Conservation (phyloP, 192 early-diverging fungal species). For the Diversispora eburnea region DNA sequence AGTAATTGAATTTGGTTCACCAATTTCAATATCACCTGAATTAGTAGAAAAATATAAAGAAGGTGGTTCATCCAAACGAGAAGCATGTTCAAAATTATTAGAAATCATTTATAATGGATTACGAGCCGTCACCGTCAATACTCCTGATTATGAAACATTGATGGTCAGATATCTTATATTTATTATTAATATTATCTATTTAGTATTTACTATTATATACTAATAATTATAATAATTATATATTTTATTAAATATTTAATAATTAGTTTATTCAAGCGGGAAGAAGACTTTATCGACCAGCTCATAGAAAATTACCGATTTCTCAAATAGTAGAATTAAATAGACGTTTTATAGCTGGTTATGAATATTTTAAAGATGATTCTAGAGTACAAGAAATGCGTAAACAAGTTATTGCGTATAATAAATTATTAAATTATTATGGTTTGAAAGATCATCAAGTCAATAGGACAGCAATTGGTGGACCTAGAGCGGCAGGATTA, state of each 20-base stretch:
- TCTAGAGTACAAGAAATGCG: slow-evolving; percentile 77
- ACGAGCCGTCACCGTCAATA: slow-evolving; percentile 87
- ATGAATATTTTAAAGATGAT: slow-evolving; percentile 76
- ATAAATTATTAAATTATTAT: slow-evolving; percentile 84
- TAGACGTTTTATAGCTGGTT: slow-evolving; percentile 82
- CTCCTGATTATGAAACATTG: slow-evolving; percentile 87
- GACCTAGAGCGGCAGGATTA: slow-evolving; percentile 59
- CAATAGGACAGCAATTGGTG: slow-evolving; percentile 67
- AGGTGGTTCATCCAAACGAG: slow-evolving; percentile 77
- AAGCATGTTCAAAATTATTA: slow-evolving; percentile 79
- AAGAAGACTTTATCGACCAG: slow-evolving; percentile 85
- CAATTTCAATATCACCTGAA: slow-evolving; percentile 72
- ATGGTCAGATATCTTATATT: slow-evolving; percentile 59
- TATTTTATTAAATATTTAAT: neutral
- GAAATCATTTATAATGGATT: slow-evolving; percentile 74
- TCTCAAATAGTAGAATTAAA: slow-evolving; percentile 87
- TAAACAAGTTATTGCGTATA: slow-evolving; percentile 77
- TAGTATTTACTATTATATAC: neutral
- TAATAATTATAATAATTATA: neutral
- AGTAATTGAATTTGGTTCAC: slow-evolving; percentile 93
- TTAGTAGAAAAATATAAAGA: slow-evolving; percentile 73
- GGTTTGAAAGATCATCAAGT: slow-evolving; percentile 97
- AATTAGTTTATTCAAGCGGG: slow-evolving; percentile 85
- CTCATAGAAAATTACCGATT: slow-evolving; percentile 78
- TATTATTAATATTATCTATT: neutral